These are phyloP conservation scores for Multifurca ochricompacta DNA, from an alignment of 768 basidiomycete species.

Conservation along the genomic window DNA sequence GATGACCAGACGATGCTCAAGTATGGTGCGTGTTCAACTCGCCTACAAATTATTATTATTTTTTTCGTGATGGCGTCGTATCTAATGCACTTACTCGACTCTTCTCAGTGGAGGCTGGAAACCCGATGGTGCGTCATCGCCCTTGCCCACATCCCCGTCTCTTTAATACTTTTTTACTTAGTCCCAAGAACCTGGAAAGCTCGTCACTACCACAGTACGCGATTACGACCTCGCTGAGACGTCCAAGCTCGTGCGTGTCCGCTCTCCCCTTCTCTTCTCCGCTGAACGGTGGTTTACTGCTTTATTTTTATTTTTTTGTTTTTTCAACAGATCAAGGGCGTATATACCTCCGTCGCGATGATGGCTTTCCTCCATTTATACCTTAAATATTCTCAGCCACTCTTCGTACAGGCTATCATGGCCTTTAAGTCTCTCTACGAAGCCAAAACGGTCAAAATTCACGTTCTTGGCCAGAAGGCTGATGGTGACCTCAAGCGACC, in stretches of 20 bases:
- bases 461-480: slow-evolving; percentile 70
- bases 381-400: slow-evolving; percentile 91
- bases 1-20: slow-evolving; percentile 95
- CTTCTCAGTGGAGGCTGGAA: slow-evolving; percentile 64
- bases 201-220: slow-evolving; percentile 84
- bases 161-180: slow-evolving; percentile 20
- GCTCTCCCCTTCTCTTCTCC: slow-evolving; percentile 29
- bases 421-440: slow-evolving; percentile 88
- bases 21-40: slow-evolving; percentile 75
- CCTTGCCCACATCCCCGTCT: background rate
- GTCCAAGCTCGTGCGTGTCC: slow-evolving; percentile 60
- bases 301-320: slow-evolving; percentile 14
- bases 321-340: slow-evolving; percentile 45
- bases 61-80: background rate
- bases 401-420: slow-evolving; percentile 94
- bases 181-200: slow-evolving; percentile 59
- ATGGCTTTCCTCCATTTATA: slow-evolving; percentile 92
- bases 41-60: background rate
- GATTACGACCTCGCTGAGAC: slow-evolving; percentile 92
- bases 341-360: slow-evolving; percentile 72
- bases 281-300: slow-evolving; percentile 4
- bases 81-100: slow-evolving; percentile 10
- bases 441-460: slow-evolving; percentile 74
- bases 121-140: slow-evolving; percentile 57
- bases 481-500: slow-evolving; percentile 87